A percentile compares a stretch with the other conserved stretches of the same genome.
Evolutionary conservation across 257 asterid genomes (phyloP).

Genomic region (Gentiana macrophylla): DNA sequence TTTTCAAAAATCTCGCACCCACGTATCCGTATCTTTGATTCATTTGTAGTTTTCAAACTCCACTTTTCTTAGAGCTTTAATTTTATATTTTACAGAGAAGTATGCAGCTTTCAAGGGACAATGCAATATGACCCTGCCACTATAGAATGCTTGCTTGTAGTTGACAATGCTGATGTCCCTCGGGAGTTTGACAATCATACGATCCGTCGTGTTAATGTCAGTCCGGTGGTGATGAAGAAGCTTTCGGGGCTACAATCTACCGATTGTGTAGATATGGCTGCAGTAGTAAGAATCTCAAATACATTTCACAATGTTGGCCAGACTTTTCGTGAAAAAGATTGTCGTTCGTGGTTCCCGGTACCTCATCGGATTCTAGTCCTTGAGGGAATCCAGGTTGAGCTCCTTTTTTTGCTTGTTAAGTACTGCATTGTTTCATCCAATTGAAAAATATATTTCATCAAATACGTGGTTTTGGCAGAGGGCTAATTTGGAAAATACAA

Average conservation of each 20-base stretch:
- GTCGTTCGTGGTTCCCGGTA: constrained; percentile 31
- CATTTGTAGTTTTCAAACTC: too few species aligned
- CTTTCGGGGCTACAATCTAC: constrained; percentile 71
- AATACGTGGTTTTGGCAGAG: too few species aligned
- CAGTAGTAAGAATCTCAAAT: constrained; percentile 67
- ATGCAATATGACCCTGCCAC: constrained; percentile 18
- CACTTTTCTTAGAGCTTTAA: too few species aligned
- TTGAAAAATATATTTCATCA: too few species aligned
- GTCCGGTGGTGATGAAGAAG: constrained; percentile 59
- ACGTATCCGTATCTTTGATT: too few species aligned
- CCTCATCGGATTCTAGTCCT: constrained; percentile 79
- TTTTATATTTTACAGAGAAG: constrained; percentile 51
- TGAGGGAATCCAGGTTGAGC: constrained; percentile 77
- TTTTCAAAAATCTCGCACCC: too few species aligned
- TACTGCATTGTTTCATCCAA: too few species aligned
- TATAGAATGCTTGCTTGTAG: constrained; percentile 68
- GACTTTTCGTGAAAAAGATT: constrained; percentile 29
- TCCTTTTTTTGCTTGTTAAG: background rate
- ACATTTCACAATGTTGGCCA: constrained; percentile 35
- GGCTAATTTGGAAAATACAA: too few species aligned
- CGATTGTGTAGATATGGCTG: constrained; percentile 66
- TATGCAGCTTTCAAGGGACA: constrained; percentile 35
- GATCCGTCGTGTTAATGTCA: constrained; percentile 41
- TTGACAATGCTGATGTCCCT: constrained; percentile 44
- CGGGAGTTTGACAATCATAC: constrained; percentile 33